Evolutionary conservation across 306 rosid species (phyloP).

Genomic region (Astragalus glycyphyllos): DNA sequence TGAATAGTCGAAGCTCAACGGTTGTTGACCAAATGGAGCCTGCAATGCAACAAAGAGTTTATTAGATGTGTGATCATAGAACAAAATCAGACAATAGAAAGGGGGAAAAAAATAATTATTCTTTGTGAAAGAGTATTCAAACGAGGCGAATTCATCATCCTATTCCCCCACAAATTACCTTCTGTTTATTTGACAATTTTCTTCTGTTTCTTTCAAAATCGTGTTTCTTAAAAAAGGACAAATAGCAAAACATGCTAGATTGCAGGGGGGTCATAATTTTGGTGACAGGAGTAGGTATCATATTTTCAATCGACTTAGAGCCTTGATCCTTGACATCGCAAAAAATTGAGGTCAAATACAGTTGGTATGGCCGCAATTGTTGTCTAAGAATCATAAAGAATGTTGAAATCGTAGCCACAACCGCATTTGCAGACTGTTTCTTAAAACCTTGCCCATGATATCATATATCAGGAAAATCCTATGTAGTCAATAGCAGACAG

Average conservation of each 20-base stretch:
- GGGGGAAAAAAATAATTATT: neutral
- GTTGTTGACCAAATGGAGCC: slow-evolving; percentile 94
- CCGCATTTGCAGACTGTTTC: too few species aligned
- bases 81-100: neutral
- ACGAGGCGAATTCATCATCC: neutral
- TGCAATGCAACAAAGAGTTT: slow-evolving; percentile 46
- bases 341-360: too few species aligned
- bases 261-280: neutral
- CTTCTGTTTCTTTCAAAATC: neutral
- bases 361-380: too few species aligned
- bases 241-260: neutral
- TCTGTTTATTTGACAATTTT: neutral
- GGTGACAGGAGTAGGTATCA: neutral
- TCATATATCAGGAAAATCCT: slow-evolving; percentile 13
- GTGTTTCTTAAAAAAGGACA: neutral
- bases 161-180: too few species aligned
- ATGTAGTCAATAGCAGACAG: too few species aligned
- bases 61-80: slow-evolving; percentile 14
- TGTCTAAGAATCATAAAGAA: too few species aligned
- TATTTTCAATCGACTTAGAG: too few species aligned
- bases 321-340: too few species aligned
- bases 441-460: neutral
- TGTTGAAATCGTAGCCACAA: too few species aligned
- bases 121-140: slow-evolving; percentile 14
- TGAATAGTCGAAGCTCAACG: slow-evolving; percentile 85